Percentiles rank a stretch among this genome's conserved stretches.
These are phyloP conservation scores for Auricularia heimuer DNA, from an alignment of 768 basidiomycete species.

Conservation along the genomic window DNA sequence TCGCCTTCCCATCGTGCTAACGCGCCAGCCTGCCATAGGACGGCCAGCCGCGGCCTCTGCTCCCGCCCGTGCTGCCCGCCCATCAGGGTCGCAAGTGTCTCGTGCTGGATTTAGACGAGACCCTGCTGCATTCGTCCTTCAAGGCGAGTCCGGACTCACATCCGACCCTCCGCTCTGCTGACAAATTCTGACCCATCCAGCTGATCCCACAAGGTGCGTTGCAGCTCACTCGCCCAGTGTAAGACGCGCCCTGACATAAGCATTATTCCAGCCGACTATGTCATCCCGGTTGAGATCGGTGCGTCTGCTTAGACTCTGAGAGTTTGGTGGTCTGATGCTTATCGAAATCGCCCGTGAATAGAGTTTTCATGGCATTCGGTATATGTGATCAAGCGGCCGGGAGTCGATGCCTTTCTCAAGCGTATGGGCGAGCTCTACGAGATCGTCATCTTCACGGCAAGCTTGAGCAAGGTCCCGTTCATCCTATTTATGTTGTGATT, in stretches of 20 bases:
- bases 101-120: conserved; percentile 41
- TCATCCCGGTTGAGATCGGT: conserved; percentile 39
- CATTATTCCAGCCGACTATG: conserved; percentile 24
- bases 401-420: conserved; percentile 39
- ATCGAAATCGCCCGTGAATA: neutral
- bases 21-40: conserved; percentile 17
- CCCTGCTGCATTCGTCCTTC: conserved; percentile 38
- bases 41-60: conserved; percentile 31
- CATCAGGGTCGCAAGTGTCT: conserved; percentile 36
- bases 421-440: conserved; percentile 44
- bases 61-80: conserved; percentile 26
- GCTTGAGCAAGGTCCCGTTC: conserved; percentile 24
- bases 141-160: conserved; percentile 25
- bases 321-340: neutral
- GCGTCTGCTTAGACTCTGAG: neutral
- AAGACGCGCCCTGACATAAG: neutral
- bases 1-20: neutral
- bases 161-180: neutral
- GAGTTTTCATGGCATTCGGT: conserved; percentile 42
- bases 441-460: conserved; percentile 37
- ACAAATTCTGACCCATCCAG: conserved; percentile 14
- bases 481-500: too few species aligned
- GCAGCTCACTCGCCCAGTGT: too few species aligned
- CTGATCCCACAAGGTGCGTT: conserved; percentile 31
- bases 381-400: conserved; percentile 43